phyloP scores from a whole-genome alignment of 345 rosid genomes.

The Eucalyptus sp. region DNA sequence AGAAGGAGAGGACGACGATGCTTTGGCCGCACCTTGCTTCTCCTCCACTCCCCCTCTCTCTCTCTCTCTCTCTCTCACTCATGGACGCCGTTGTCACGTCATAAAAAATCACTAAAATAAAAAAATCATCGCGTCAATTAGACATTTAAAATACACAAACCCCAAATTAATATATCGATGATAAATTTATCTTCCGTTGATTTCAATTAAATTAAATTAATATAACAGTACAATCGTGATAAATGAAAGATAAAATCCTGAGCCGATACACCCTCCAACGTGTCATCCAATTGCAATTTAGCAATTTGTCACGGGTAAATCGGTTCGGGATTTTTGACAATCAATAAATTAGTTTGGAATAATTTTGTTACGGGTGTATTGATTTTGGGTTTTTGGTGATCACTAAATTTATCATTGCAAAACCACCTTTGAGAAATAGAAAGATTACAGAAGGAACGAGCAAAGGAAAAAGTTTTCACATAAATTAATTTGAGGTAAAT shows the following conservation, averaged over 20 bases:
- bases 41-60: not conserved
- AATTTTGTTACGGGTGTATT: rapidly evolving
- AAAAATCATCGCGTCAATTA: not conserved
- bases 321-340: rapidly evolving
- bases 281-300: no score
- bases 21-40: not conserved
- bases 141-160: rapidly evolving
- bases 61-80: no score
- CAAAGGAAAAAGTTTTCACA: rapidly evolving
- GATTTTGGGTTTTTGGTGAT: rapidly evolving
- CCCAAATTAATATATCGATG: rapidly evolving
- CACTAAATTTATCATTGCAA: rapidly evolving
- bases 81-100: not conserved
- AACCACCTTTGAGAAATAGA: rapidly evolving
- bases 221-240: rapidly evolving
- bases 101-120: not conserved
- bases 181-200: rapidly evolving
- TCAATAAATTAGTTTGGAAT: no score
- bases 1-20: not conserved
- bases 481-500: no score
- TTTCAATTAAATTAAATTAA: rapidly evolving
- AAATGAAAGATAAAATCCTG: rapidly evolving
- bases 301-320: rapidly evolving
- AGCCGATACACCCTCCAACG: rapidly evolving
- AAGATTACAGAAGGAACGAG: rapidly evolving